Base-by-base conservation (phyloP, 148 eudicot genomes). In the Rhododendron simsii region DNA sequence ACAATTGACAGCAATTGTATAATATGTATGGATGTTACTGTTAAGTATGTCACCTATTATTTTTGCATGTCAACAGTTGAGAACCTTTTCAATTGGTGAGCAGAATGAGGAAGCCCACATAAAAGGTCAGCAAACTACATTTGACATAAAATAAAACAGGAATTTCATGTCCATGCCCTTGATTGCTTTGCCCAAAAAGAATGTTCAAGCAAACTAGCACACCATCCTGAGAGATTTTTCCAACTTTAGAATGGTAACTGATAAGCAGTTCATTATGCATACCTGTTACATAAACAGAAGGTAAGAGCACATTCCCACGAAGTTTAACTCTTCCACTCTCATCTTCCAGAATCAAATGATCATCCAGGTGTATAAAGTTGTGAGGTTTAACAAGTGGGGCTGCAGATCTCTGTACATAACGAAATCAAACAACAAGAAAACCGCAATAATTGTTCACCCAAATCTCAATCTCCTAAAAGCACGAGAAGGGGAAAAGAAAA, bases 281-380 rank as follows among this genome's bases (percentile, higher is more conserved):
- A 96, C 99, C 99, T 93, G 99, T 97, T 73, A 97, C 99, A 84
- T 90, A 97, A 74, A 85, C 88, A 83, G 99, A 93, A 90, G 96
- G 99, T 50, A 87, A 63, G 61, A 96, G 93, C 28, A 87, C 83
- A 61, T 87, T 48, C 78, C 98, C 98, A 63, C 93, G 89, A 47
- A 95, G 98, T 82, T 92, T 93, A 83, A 97, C 98, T 93, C 99
- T 93, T 81, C 99, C 99, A 88, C 96, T 97, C 85, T 94, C 99
- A 84, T 97, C 98, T 91, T 97, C 99, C 88, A 97, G 77, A 85
- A 97, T 86, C 92, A 97, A 88, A 89, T 91, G 41, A 90, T 97
- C 99, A 88, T 95, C 98, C 39, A 93, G 87, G 89, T 94, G 94
- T 48, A 91, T 84, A 86, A 97, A 97, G 81, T 97, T 97, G 87